Percentiles rank a stretch among this genome's conserved stretches.
phyloP scores from a whole-genome alignment of 2,329 filamentous ascomycete genomes.

The Raffaelea ambrosiae region DNA sequence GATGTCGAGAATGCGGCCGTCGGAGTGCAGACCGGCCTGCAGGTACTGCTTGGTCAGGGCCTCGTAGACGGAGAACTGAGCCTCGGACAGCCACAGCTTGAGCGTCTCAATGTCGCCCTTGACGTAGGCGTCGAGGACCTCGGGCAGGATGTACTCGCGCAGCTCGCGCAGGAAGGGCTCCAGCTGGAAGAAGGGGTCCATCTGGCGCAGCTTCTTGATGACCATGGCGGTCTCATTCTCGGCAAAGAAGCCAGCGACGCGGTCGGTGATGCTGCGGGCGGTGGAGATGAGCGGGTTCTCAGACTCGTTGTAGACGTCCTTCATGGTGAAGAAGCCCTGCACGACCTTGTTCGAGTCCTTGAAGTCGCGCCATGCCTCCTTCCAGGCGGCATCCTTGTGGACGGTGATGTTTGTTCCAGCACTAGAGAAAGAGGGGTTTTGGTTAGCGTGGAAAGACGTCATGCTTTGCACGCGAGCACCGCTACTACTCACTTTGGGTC shows the following conservation, averaged over 20 bases:
- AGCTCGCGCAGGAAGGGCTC: constrained; percentile 93
- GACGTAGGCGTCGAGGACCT: constrained; percentile 95
- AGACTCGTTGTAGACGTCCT: constrained; percentile 85
- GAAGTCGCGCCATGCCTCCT: constrained; percentile 97
- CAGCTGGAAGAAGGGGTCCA: constrained; percentile 90
- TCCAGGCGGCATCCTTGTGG: constrained; percentile 96
- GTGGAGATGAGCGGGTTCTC: constrained; percentile 94
- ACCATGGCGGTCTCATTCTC: constrained; percentile 97
- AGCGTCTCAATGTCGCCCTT: constrained; percentile 88
- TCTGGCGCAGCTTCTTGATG: constrained; percentile 94
- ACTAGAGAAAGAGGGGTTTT: constrained; percentile 39
- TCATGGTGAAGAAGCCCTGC: constrained; percentile 79
- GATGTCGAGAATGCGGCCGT: constrained; percentile 92
- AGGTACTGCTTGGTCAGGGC: constrained; percentile 97
- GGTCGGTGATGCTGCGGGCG: constrained; percentile 87
- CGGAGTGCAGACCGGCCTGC: constrained; percentile 83
- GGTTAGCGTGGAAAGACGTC: too few species aligned
- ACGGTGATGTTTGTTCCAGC: constrained; percentile 90
- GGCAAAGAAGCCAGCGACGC: constrained; percentile 90
- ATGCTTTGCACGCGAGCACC: too few species aligned
- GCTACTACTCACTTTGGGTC: constrained; percentile 86
- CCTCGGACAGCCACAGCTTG: constrained; percentile 91
- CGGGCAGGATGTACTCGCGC: constrained; percentile 94
- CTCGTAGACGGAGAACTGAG: constrained; percentile 93
- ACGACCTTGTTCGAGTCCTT: constrained; percentile 81